phyloP scores from a whole-genome alignment of 2,329 filamentous ascomycete species.

The Phaeosphaeriaceae sp. region DNA sequence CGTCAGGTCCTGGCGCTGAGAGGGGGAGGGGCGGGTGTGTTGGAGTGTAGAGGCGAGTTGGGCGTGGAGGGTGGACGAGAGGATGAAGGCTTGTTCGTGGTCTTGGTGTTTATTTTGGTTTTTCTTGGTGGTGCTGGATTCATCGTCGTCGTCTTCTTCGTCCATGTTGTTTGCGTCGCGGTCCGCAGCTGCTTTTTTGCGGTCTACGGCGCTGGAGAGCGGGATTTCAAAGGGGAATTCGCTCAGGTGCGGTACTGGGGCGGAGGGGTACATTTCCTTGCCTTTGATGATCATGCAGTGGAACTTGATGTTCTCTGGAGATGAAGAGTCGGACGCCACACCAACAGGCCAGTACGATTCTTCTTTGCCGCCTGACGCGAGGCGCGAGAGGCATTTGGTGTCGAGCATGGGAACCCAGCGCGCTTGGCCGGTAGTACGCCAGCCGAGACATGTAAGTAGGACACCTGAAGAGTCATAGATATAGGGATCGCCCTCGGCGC shows the following conservation, averaged over 20 bases:
- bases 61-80: conserved; percentile 73
- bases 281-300: conserved; percentile 99
- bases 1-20: conserved; percentile 71
- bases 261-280: conserved; percentile 78
- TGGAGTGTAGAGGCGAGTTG: conserved; percentile 79
- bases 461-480: conserved; percentile 95
- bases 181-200: conserved; percentile 15
- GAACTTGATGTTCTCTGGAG: conserved; percentile 82
- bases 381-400: conserved; percentile 80
- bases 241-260: conserved; percentile 90
- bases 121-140: conserved; percentile 16
- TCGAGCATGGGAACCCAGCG: conserved; percentile 93
- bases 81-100: conserved; percentile 83
- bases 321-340: conserved; percentile 74
- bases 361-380: conserved; percentile 82
- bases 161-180: conserved; percentile 46
- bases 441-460: conserved; percentile 85
- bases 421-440: conserved; percentile 84
- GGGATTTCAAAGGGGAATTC: conserved; percentile 95
- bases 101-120: conserved; percentile 61
- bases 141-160: conserved; percentile 43
- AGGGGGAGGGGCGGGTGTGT: conserved; percentile 67
- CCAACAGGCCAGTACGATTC: conserved; percentile 96
- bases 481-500: conserved; percentile 90
- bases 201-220: conserved; percentile 63